Base-by-base conservation (phyloP, 257 asterid species). In the Nyctanthes arbortristis region DNA sequence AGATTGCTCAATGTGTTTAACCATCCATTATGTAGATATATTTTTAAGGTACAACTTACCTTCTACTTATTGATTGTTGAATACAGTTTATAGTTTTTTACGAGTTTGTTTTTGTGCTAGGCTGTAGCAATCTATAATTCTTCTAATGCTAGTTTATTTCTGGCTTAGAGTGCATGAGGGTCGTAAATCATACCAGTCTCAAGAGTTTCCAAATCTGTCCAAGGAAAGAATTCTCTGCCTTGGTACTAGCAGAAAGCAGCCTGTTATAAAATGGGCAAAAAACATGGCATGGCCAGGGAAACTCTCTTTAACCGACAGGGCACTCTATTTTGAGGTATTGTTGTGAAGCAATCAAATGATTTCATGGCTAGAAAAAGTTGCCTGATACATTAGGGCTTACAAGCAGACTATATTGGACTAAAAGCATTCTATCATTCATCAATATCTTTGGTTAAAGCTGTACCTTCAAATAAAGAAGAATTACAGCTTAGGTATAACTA, bases 251-350 rank as follows among this genome's bases (percentile, higher is more conserved):
- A 81, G 95, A 77, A 94, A 94, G 82, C 96, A 88, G 66, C 99
- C 99, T 22, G 96, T 94, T 56, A 81, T 94, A 71, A 94, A 72
- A 80, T 94, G 99, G 99, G 88, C 88, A 72, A 89, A 86, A 69
- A 88, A 91, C 83, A 80, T 85, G 81, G 90, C 93, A 39, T 94
- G 97, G 99, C 99, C 99, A 0, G 99, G 99, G 72, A 89, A 83
- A 85, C 82, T 91, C 47, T 88, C 85, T 37, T 81, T 91, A 79
- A 94, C 97, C 22, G 96, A 91, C 74, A 86, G 61, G 77, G 93
- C 97, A 60, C 91, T 94, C 58, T 85, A 91, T 87, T 94, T 94
- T 74, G 97, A 94, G 99, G 99, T 94, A 86, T 49, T 55, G 40
- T 29, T 60, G 22, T 30, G 22, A 52, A 39, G 60, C 65, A 20